Evolutionary conservation across 352 stramenopile genomes (phyloP), one percentile per base, ranked within the genome.

Genomic region (Phytopythium aichiense): DNA sequence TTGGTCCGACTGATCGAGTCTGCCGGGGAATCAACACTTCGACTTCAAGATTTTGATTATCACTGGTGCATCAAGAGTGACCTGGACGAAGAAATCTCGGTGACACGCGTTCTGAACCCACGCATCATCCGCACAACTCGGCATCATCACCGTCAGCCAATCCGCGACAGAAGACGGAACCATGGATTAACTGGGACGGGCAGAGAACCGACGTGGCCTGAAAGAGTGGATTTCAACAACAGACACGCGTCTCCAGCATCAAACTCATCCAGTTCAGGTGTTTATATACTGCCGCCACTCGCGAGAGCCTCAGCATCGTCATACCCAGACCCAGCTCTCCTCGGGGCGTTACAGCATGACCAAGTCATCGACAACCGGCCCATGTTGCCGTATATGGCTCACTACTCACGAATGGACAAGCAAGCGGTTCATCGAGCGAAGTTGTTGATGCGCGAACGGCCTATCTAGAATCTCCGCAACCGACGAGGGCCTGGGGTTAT

Each of bases 1-100:
- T 7, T 66, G 1, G 50, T 61, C 13, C 31, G 46, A 25, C 9
- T 56, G 2, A 56, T 66, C 8, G 40, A 35, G 16, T 66, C 60
- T 3, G 33, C 59, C 9, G 31, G 60, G 1, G 43, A 56, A 12
- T 20, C 35, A 4, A 42, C 56, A 30, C 46, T 66, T 9, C 6
- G 31, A 6, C 18, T 49, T 1, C 2, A 61, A 23, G 11, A 61
- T 18, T 66, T 57, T 16, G 33, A 61, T 57, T 1, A 18, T 16
- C 60, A 66, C 35, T 61, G 60, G 15, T n/a, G 16, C 18, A 50
- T 50, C n/a, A 50, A 40, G 35, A 40, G 43, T 25, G 7, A 7
- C n/a, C 9, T 18, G 16, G 43, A 50, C 9, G 43, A 18, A 9
- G 43, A 50, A 6, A 18, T 18, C 43, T n/a, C 43, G 43, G 28